Percentiles rank a stretch among this genome's conserved stretches.
These are phyloP conservation scores for Phytophthora ramorum DNA, from an alignment of 352 stramenopile species.

Conservation along the genomic window DNA sequence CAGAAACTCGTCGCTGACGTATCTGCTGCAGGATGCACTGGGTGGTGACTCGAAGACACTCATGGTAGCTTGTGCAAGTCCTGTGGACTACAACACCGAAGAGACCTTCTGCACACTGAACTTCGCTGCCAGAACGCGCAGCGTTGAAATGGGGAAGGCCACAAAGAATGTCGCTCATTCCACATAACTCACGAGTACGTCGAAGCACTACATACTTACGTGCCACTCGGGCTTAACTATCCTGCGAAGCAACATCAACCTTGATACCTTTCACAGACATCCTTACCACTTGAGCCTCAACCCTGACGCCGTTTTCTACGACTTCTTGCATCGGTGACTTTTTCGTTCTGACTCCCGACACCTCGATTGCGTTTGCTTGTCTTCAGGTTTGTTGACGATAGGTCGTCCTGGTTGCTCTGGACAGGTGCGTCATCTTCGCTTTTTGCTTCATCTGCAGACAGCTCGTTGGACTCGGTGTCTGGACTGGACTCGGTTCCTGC, in stretches of 20 bases:
- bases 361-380: constrained; percentile 2
- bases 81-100: constrained; percentile 92
- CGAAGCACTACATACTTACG: constrained; percentile 7
- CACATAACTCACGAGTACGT: constrained; percentile 19
- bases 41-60: constrained; percentile 93
- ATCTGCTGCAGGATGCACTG: constrained; percentile 93
- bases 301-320: constrained; percentile 36
- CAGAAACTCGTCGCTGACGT: constrained; percentile 95
- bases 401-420: constrained; percentile 12
- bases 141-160: constrained; percentile 91
- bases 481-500: constrained; percentile 3
- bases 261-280: constrained; percentile 20
- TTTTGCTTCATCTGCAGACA: constrained; percentile 17
- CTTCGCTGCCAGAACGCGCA: constrained; percentile 88
- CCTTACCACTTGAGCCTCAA: constrained; percentile 7
- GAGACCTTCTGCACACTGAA: constrained; percentile 95
- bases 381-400: constrained; percentile 1
- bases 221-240: constrained; percentile 7
- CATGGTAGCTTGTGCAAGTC: constrained; percentile 93
- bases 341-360: background rate
- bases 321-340: constrained; percentile 44
- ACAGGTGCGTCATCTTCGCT: constrained; percentile 8
- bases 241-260: constrained; percentile 21
- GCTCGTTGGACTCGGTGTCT: background rate
- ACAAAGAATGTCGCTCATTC: constrained; percentile 80